A percentile compares a stretch with the other conserved stretches of the same genome.
phyloP scores from a whole-genome alignment of 164 flowering plant genomes.

The Aristolochia californica region DNA sequence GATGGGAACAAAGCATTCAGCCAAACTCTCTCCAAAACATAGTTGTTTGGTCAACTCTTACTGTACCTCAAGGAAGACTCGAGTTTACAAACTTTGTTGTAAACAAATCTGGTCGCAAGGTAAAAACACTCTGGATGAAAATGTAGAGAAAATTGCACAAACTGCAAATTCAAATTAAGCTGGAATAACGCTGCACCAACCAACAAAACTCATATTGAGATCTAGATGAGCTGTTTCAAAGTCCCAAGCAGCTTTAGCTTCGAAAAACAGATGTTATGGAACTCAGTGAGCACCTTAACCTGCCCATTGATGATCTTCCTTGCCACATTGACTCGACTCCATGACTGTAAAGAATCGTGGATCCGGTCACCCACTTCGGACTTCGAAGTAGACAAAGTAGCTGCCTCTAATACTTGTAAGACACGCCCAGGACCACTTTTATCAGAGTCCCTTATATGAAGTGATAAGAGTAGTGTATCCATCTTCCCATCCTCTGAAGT shows the following conservation, averaged over 20 bases:
- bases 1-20: no score
- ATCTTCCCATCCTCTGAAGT: slow-evolving; percentile 32
- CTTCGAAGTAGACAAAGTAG: slow-evolving; percentile 13
- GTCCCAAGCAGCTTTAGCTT: slow-evolving; percentile 33
- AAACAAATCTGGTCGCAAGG: not conserved
- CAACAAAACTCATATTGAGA: not conserved
- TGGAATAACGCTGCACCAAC: not conserved
- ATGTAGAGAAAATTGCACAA: no score
- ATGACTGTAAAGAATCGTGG: slow-evolving; percentile 31
- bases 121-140: no score
- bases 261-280: slow-evolving; percentile 44
- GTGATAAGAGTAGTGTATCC: slow-evolving; percentile 29
- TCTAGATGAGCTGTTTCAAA: slow-evolving; percentile 36
- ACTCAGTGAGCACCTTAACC: slow-evolving; percentile 23
- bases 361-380: slow-evolving; percentile 42
- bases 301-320: slow-evolving; percentile 45
- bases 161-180: no score
- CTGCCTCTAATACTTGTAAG: slow-evolving; percentile 29
- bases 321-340: slow-evolving; percentile 44
- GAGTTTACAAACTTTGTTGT: not conserved
- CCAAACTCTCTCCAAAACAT: no score
- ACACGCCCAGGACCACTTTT: slow-evolving; percentile 60
- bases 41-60: no score
- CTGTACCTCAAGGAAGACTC: not conserved
- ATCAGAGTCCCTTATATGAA: slow-evolving; percentile 22